phyloP scores from a whole-genome alignment of 768 basidiomycete species.

The Kwoniella heveanensis region DNA sequence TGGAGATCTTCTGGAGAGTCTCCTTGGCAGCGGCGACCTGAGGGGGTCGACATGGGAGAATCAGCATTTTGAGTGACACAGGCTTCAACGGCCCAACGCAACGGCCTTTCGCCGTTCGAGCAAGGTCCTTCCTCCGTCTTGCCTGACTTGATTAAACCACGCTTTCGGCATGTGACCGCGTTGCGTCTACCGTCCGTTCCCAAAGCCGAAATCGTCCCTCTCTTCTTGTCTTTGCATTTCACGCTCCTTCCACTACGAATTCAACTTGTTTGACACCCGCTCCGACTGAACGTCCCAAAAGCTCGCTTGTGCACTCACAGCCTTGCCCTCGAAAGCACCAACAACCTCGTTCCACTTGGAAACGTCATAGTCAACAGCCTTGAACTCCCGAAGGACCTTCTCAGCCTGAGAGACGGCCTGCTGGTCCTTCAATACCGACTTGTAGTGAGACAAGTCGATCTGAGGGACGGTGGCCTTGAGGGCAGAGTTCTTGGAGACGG shows the following conservation, averaged over 20 bases:
- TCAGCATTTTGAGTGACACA: too few relatives aligned
- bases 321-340: slow-evolving; percentile 93
- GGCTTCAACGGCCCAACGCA: too few relatives aligned
- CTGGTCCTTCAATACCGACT: slow-evolving; percentile 86
- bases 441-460: slow-evolving; percentile 89
- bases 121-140: background rate
- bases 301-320: too few relatives aligned
- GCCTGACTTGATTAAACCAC: too few relatives aligned
- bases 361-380: slow-evolving; percentile 92
- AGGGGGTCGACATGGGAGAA: background rate
- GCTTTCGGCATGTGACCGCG: too few relatives aligned
- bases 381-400: slow-evolving; percentile 83
- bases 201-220: too few relatives aligned
- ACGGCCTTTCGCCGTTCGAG: too few relatives aligned
- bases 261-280: too few relatives aligned
- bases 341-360: slow-evolving; percentile 87
- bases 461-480: slow-evolving; percentile 64
- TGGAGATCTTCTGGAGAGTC: slow-evolving; percentile 84
- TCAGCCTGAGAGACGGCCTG: slow-evolving; percentile 89
- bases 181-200: too few relatives aligned
- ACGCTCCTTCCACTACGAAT: too few relatives aligned
- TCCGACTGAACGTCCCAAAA: too few relatives aligned
- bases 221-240: too few relatives aligned
- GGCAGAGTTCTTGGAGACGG: slow-evolving; percentile 57
- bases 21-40: slow-evolving; percentile 86